Percentiles rank a stretch among this genome's conserved stretches.
Conservation (phyloP, 805 yeast species). For the Wickerhamiella cacticola region DNA sequence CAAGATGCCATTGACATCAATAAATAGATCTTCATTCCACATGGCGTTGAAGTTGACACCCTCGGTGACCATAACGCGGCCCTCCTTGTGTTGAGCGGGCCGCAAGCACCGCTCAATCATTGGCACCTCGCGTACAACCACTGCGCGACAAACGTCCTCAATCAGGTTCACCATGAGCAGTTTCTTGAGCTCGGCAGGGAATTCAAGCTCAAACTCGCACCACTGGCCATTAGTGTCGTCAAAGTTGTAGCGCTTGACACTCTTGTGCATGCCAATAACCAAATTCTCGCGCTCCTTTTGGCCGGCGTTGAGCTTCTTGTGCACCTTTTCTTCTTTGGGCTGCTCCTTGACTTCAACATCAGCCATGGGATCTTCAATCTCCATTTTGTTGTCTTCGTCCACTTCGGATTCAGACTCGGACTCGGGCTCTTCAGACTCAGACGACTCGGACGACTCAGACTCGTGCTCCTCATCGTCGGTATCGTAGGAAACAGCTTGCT, state of each 20-base stretch:
- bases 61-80: constrained; percentile 78
- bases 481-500: constrained; percentile 28
- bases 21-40: constrained; percentile 95
- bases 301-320: constrained; percentile 35
- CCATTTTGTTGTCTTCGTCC: constrained; percentile 19
- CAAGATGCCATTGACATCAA: constrained; percentile 76
- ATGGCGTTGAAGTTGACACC: constrained; percentile 96
- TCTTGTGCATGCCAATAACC: constrained; percentile 58
- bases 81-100: constrained; percentile 58
- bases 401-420: constrained; percentile 13
- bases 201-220: constrained; percentile 82
- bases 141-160: constrained; percentile 78
- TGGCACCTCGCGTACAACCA: constrained; percentile 87
- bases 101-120: constrained; percentile 86
- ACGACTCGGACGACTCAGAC: constrained; percentile 30
- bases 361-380: constrained; percentile 13
- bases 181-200: constrained; percentile 79
- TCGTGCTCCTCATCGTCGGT: constrained; percentile 31
- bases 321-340: not conserved
- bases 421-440: constrained; percentile 32
- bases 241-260: constrained; percentile 70
- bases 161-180: constrained; percentile 93
- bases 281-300: constrained; percentile 82
- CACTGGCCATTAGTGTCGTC: constrained; percentile 82
- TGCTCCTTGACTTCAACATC: not conserved